These are phyloP conservation scores for Bodo saltans DNA, from an alignment of 78 protist species.

Conservation along the genomic window DNA sequence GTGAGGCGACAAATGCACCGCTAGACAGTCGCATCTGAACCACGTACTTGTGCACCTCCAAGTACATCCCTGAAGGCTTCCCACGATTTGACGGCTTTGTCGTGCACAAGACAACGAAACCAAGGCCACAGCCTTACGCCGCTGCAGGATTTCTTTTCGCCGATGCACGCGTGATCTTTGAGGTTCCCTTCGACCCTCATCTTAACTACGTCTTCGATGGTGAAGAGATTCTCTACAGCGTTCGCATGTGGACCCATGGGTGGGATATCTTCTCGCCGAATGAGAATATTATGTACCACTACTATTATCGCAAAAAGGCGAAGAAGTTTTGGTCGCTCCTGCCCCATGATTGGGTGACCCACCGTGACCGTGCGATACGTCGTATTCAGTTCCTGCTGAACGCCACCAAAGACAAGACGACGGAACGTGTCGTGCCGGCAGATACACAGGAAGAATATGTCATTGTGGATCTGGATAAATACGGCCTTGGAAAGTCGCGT, in stretches of 20 bases:
- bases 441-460: background rate
- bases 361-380: background rate
- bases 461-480: background rate
- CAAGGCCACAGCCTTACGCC: constrained; percentile 18
- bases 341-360: background rate
- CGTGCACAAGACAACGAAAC: background rate
- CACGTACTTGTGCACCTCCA: background rate
- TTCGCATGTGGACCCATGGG: constrained; percentile 40
- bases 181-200: constrained; percentile 39
- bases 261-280: constrained; percentile 40
- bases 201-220: constrained; percentile 42
- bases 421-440: background rate
- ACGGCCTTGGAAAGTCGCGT: constrained; percentile 15
- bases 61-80: constrained; percentile 1
- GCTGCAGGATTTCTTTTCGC: constrained; percentile 40
- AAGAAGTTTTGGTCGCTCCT: background rate
- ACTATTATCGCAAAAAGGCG: constrained; percentile 10
- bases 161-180: background rate
- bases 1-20: background rate
- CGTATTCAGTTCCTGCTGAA: constrained; percentile 6
- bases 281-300: constrained; percentile 23
- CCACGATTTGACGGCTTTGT: constrained; percentile 16
- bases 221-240: constrained; percentile 26
- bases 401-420: background rate
- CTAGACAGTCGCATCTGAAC: background rate